A percentile compares a stretch with the other conserved stretches of the same genome.
Conservation (phyloP, 1,284 basidiomycete genomes). For the Singerocomus rubriflavus region DNA sequence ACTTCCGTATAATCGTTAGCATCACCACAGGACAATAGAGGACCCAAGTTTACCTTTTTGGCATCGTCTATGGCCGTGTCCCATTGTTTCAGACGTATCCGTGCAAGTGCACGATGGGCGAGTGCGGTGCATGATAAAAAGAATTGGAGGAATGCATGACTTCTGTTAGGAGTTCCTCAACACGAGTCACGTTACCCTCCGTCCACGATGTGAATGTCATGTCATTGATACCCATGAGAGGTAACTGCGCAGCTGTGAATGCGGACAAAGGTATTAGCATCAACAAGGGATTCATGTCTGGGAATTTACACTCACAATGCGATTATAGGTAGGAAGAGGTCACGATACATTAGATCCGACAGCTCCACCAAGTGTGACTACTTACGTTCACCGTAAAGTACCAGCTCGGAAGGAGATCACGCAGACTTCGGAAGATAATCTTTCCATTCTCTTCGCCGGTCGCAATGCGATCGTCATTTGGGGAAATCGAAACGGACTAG, state of each 20-base stretch:
- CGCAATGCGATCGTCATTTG: slow-evolving; percentile 6
- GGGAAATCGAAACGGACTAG: slow-evolving; percentile 7
- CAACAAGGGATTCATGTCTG: no score
- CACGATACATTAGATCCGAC: neutral
- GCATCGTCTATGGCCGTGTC: neutral
- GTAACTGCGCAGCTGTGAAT: neutral
- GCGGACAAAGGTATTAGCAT: no score
- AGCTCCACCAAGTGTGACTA: no score
- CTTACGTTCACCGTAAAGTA: neutral
- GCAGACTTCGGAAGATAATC: slow-evolving; percentile 7
- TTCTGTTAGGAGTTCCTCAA: neutral
- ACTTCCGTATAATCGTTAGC: neutral
- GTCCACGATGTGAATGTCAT: slow-evolving; percentile 5
- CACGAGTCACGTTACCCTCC: neutral
- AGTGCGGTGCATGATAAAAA: neutral
- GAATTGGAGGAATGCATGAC: no score
- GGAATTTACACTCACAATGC: neutral
- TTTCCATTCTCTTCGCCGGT: slow-evolving; percentile 11
- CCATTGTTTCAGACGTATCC: neutral
- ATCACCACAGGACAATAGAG: neutral
- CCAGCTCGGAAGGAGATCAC: slow-evolving; percentile 6
- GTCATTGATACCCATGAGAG: slow-evolving; percentile 6
- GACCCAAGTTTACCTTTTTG: neutral
- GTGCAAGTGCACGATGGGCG: slow-evolving; percentile 7
- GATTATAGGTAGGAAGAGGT: no score